Base-by-base conservation (phyloP, 1,139 yeast genomes). In the Yamadazyma atmosphaerica region DNA sequence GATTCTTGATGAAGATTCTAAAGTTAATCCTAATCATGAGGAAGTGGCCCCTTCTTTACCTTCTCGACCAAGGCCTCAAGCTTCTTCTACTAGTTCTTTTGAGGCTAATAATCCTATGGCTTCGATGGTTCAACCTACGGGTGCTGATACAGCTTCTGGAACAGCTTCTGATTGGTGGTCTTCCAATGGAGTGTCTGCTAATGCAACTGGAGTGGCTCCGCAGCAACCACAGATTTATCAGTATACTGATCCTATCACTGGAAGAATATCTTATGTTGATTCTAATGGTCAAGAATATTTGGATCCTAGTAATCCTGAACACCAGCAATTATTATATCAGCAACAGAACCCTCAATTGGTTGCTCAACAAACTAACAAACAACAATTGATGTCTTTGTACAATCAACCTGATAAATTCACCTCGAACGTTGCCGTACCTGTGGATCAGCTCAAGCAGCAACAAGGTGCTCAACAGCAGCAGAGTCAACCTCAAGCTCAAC, bases 211-310 rank as follows among this genome's bases (percentile, higher is more conserved):
- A 36, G 42, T 41, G 14, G n/a, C 29, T 9, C 29, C 21, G 3
- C 18, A 11, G 12, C 26, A 23, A 23, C 73, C 74, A 3, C 74
- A 68, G 40, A 71, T 77, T 30, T 81, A 74, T 49, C 86, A 80
- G 51, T 81, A 78, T 51, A 70, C 83, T 8, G 86, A 81, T 48
- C 85, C 85, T 5, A 56, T 69, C 11, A 79, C 84, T 0, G 86
- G 86, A 16, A 72, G 72, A 39, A 58, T 79, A n/a, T 75, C 76
- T 33, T 78, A 80, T 47, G 68, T 81, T 33, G 86, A 81, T 51
- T 58, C 72, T 3, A 75, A 72, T 42, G 83, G 83, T 2, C 83
- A 79, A 52, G 81, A 77, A 51, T 78, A 78, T 46, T 58, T 77
- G 47, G 83, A 77, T 52, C 79, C 81, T 12, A 65, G 51, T 38